phyloP scores from a whole-genome alignment of 1,139 yeast species.

The Groenewaldozyma sp. region DNA sequence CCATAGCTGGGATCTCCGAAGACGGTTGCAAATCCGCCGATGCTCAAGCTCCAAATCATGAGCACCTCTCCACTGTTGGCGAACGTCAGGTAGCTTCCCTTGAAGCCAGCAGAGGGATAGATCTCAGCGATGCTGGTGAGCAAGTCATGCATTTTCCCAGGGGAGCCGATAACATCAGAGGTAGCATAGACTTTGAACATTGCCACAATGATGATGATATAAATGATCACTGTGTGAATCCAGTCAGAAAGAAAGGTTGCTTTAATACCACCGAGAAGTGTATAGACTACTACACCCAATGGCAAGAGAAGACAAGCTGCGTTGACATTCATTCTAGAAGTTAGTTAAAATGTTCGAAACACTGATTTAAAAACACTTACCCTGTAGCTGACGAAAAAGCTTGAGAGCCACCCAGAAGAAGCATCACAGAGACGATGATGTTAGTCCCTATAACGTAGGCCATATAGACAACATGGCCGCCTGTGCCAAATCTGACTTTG shows the following conservation, averaged over 20 bases:
- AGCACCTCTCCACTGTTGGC: constrained; percentile 57
- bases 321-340: constrained; percentile 72
- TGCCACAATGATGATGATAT: constrained; percentile 31
- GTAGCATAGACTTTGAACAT: constrained; percentile 39
- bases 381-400: constrained; percentile 61
- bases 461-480: constrained; percentile 56
- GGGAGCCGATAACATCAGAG: constrained; percentile 55
- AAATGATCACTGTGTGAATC: constrained; percentile 49
- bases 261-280: constrained; percentile 77
- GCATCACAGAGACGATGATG: constrained; percentile 76
- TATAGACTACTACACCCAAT: constrained; percentile 68
- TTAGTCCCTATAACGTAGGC: constrained; percentile 76
- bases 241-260: constrained; percentile 84
- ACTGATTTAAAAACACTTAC: too few relatives aligned
- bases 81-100: constrained; percentile 51
- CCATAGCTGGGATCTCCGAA: constrained; percentile 19
- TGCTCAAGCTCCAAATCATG: constrained; percentile 19
- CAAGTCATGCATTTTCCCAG: constrained; percentile 68
- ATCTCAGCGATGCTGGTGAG: constrained; percentile 47
- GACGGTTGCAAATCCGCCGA: constrained; percentile 23
- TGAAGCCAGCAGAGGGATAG: constrained; percentile 61
- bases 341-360: too few relatives aligned
- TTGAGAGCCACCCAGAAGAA: constrained; percentile 65
- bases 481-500: constrained; percentile 52
- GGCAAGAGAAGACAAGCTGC: constrained; percentile 76